These are phyloP conservation scores for Colletotrichum gigasporum DNA, from an alignment of 2,329 filamentous ascomycete species.

Conservation along the genomic window DNA sequence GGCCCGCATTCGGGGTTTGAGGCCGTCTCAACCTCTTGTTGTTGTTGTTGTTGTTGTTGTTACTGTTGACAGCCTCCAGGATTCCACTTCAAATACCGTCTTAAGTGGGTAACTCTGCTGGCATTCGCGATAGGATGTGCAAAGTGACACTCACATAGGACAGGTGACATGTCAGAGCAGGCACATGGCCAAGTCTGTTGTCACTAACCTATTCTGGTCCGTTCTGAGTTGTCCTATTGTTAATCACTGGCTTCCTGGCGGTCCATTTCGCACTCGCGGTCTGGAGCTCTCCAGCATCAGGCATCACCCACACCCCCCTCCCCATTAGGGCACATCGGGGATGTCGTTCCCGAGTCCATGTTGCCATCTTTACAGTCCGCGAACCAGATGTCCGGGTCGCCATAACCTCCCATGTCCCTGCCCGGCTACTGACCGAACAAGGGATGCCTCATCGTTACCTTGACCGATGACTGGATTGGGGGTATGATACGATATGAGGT, in stretches of 20 bases:
- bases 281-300: not conserved
- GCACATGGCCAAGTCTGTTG: constrained; percentile 6
- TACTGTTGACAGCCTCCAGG: not conserved
- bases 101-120: not conserved
- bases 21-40: not conserved
- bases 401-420: not conserved
- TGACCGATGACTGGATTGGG: constrained; percentile 16
- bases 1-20: not conserved
- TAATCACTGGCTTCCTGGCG: not conserved
- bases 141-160: not conserved
- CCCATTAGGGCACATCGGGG: not conserved
- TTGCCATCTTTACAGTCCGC: not conserved
- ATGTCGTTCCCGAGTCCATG: not conserved
- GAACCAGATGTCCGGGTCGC: constrained; percentile 1
- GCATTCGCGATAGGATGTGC: not conserved
- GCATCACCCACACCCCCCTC: not conserved
- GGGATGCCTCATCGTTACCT: not conserved
- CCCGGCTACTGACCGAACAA: not conserved
- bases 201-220: constrained; percentile 3
- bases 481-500: not conserved
- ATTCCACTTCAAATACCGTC: not conserved
- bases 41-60: no score
- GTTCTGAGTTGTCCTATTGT: not conserved
- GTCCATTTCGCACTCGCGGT: constrained; percentile 14
- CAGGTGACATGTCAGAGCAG: not conserved